These are phyloP conservation scores for Secale cereale DNA, from an alignment of 176 grass and related monocot species.

Conservation along the genomic window DNA sequence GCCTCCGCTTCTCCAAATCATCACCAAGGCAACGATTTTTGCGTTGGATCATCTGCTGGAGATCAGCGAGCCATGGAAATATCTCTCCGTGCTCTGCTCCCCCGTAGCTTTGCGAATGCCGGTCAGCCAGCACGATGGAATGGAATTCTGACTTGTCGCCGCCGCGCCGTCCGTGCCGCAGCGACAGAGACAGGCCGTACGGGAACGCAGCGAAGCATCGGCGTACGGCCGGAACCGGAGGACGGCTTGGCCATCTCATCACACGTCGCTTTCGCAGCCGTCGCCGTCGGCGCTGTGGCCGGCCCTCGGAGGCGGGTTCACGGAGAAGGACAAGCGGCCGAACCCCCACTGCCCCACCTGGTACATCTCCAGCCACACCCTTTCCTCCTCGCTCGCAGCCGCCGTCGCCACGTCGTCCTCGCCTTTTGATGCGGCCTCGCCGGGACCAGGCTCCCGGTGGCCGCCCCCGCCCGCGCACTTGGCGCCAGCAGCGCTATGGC, in stretches of 20 bases:
- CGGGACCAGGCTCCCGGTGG: neutral
- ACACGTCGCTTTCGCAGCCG: slow-evolving; percentile 11
- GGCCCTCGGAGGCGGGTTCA: slow-evolving; percentile 11
- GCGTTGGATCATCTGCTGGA: neutral
- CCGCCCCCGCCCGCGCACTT: neutral
- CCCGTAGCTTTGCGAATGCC: neutral
- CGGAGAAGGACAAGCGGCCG: slow-evolving; percentile 84
- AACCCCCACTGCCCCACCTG: slow-evolving; percentile 83
- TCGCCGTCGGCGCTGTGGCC: slow-evolving; percentile 13
- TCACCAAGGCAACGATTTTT: neutral
- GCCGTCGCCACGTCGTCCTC: neutral
- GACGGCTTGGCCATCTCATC: slow-evolving; percentile 9
- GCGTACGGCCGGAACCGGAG: no score
- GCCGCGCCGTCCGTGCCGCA: neutral
- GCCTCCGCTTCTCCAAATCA: neutral
- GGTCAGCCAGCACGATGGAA: neutral
- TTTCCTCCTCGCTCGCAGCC: slow-evolving; percentile 30
- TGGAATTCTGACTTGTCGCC: neutral
- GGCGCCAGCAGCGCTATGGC: neutral
- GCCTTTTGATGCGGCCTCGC: neutral
- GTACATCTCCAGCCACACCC: slow-evolving; percentile 72
- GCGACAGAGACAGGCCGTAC: neutral
- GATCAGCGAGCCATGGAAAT: neutral
- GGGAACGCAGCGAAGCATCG: neutral
- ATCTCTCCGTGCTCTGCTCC: neutral